These are phyloP conservation scores for Salvia hispanica DNA, from an alignment of 257 asterid species.

Conservation along the genomic window DNA sequence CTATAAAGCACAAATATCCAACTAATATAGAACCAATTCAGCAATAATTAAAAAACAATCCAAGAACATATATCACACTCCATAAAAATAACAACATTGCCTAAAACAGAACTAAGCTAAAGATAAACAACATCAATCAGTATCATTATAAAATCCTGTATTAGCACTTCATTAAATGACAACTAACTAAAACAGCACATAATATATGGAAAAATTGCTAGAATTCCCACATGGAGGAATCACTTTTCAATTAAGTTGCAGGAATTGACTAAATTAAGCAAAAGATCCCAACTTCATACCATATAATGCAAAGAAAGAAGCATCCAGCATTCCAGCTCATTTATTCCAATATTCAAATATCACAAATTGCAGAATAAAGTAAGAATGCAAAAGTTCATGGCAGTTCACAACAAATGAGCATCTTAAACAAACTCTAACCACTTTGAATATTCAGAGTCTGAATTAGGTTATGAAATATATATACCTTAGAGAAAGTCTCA, in stretches of 20 bases:
- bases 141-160: not conserved
- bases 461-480: not conserved
- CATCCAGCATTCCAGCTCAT: conserved; percentile 26
- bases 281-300: conserved; percentile 31
- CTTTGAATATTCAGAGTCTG: not conserved
- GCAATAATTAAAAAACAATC: conserved; percentile 1
- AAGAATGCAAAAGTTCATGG: conserved; percentile 14
- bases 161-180: conserved; percentile 14
- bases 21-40: not conserved
- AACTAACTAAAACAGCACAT: conserved; percentile 19
- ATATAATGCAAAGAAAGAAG: conserved; percentile 24
- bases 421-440: conserved; percentile 12
- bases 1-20: conserved; percentile 15
- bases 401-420: not conserved
- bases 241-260: conserved; percentile 25
- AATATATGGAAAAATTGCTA: conserved; percentile 14
- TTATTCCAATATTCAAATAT: conserved; percentile 16
- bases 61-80: not conserved
- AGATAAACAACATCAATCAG: not conserved
- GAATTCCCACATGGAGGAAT: conserved; percentile 29
- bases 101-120: not conserved
- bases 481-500: conserved; percentile 37
- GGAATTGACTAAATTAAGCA: conserved; percentile 29
- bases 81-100: not conserved
- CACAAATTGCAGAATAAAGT: not conserved